phyloP scores from a whole-genome alignment of 2,329 filamentous ascomycete genomes.

The Aspergillus sp. region DNA sequence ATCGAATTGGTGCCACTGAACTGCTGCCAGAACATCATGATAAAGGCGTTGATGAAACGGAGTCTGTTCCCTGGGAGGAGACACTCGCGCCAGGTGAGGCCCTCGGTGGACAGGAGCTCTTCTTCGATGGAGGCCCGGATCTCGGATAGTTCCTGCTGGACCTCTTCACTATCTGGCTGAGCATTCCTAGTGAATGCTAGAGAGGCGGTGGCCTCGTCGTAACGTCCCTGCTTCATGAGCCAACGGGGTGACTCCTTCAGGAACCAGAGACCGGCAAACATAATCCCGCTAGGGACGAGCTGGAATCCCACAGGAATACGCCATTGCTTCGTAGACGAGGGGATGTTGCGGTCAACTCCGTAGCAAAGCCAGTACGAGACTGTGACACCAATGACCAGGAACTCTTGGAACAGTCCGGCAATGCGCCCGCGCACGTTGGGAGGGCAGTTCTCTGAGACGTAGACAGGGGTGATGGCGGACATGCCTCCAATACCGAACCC shows the following conservation, averaged over 20 bases:
- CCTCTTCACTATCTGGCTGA: slow-evolving; percentile 21
- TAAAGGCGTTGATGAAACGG: slow-evolving; percentile 56
- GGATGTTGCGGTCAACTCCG: slow-evolving; percentile 48
- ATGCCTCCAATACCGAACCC: slow-evolving; percentile 40
- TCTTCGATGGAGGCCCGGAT: slow-evolving; percentile 44
- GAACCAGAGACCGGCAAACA: slow-evolving; percentile 52
- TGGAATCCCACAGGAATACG: slow-evolving; percentile 54
- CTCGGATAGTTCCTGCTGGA: slow-evolving; percentile 38
- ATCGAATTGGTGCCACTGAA: slow-evolving; percentile 47
- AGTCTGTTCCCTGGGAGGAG: slow-evolving; percentile 56
- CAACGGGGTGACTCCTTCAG: slow-evolving; percentile 55
- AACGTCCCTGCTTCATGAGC: slow-evolving; percentile 54
- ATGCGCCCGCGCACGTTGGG: slow-evolving; percentile 34
- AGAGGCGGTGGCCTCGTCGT: slow-evolving; percentile 43
- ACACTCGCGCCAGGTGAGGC: slow-evolving; percentile 28
- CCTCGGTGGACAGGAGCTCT: slow-evolving; percentile 39
- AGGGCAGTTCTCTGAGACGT: slow-evolving; percentile 37
- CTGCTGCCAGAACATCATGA: slow-evolving; percentile 64
- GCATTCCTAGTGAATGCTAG: slow-evolving; percentile 38
- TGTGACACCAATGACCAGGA: slow-evolving; percentile 45
- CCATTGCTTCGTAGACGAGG: slow-evolving; percentile 50
- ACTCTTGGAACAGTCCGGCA: slow-evolving; percentile 39
- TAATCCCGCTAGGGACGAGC: slow-evolving; percentile 52
- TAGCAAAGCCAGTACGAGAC: slow-evolving; percentile 56
- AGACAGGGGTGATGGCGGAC: slow-evolving; percentile 40